A percentile compares a stretch with the other conserved stretches of the same genome.
phyloP scores from a whole-genome alignment of 2,329 filamentous ascomycete species.

The Clonostachys rhizophaga region DNA sequence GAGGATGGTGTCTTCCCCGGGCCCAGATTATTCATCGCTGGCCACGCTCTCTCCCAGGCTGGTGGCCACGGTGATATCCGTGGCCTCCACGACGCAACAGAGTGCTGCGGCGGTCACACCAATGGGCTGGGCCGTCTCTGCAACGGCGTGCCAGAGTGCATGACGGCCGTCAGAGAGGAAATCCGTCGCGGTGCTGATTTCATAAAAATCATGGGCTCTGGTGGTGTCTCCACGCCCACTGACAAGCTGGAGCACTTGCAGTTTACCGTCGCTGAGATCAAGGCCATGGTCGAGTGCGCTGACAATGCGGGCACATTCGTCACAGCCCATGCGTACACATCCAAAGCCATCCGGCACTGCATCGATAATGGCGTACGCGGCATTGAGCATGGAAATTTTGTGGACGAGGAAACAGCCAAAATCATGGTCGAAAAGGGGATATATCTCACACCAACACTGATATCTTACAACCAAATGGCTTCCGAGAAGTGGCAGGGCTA shows the following conservation, averaged over 20 bases:
- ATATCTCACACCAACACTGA: constrained; percentile 48
- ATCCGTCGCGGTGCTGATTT: constrained; percentile 52
- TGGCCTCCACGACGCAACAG: background rate
- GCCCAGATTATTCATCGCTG: constrained; percentile 49
- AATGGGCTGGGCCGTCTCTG: constrained; percentile 28
- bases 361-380: constrained; percentile 49
- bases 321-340: constrained; percentile 54
- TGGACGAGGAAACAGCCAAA: constrained; percentile 34
- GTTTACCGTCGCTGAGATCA: constrained; percentile 51
- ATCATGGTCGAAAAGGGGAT: constrained; percentile 42
- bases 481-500: constrained; percentile 35
- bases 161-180: constrained; percentile 46
- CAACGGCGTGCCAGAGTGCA: constrained; percentile 50
- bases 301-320: constrained; percentile 44
- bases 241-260: constrained; percentile 48
- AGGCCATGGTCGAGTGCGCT: constrained; percentile 46
- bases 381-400: constrained; percentile 42
- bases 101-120: background rate
- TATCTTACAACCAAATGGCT: constrained; percentile 45
- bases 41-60: constrained; percentile 48
- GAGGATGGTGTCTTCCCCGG: constrained; percentile 48
- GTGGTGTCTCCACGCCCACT: constrained; percentile 46
- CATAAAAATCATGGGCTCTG: constrained; percentile 52
- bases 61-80: constrained; percentile 47
- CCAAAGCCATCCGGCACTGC: constrained; percentile 40